These are phyloP conservation scores for Punica granatum DNA, from an alignment of 345 rosid species.

Conservation along the genomic window DNA sequence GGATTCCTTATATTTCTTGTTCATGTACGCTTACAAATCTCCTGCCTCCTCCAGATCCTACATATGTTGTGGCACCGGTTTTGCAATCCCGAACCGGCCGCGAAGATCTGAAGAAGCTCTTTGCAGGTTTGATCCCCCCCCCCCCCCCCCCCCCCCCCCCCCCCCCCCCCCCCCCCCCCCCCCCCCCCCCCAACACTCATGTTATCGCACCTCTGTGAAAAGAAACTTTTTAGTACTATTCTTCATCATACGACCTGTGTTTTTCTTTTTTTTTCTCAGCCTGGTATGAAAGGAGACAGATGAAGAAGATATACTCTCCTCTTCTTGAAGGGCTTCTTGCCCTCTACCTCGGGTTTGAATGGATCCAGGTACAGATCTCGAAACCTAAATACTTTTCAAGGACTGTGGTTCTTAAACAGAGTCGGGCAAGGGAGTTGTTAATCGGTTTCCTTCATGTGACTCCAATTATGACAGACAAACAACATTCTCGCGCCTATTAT, in stretches of 20 bases:
- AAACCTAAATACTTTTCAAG: background rate
- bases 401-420: background rate
- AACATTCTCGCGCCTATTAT: conserved; percentile 84
- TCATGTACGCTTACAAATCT: conserved; percentile 6
- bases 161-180: no score
- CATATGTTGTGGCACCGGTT: conserved; percentile 83
- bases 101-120: conserved; percentile 72
- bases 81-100: conserved; percentile 56
- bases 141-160: no score
- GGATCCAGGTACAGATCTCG: conserved; percentile 62
- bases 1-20: background rate
- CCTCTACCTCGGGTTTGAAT: conserved; percentile 87
- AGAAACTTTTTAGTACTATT: background rate
- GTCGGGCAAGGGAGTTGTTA: background rate
- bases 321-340: conserved; percentile 89
- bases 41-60: conserved; percentile 55
- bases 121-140: conserved; percentile 56
- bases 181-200: no score
- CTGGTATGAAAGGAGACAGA: conserved; percentile 94
- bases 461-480: conserved; percentile 43
- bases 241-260: background rate
- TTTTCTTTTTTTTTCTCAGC: conserved; percentile 33
- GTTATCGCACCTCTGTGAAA: no score
- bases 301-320: conserved; percentile 95
- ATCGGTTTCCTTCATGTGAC: background rate